Evolutionary conservation across 2,329 filamentous ascomycete genomes (phyloP), one percentile per base, ranked within the genome.

Genomic region (Sporothrix pseudoabietina): DNA sequence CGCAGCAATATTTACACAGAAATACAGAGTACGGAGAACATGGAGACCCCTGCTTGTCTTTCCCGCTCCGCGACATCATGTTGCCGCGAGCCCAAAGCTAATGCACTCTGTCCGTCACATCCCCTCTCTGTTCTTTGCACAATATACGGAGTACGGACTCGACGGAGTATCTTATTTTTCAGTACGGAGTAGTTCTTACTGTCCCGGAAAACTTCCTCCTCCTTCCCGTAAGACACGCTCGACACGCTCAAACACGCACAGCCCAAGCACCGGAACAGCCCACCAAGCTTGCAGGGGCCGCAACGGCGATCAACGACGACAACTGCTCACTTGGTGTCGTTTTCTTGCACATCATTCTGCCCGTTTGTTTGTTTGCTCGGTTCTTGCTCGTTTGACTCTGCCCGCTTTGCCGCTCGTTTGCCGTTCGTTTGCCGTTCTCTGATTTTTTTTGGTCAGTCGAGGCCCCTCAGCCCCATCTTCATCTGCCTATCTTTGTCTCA

Each of bases 291-390:
- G 39, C 61, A 65, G 39, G 39, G 63, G 41, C 32, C 26, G 26
- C 44, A 68, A 68, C 65, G 65, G 65, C 44, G 65, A 68, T 68
- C 65, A 35, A 44, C 65, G 7, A 7, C n/a, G n/a, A 47, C 14
- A 52, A 10, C 26, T 6, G 39, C 9, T 14, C 19, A 14, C n/a
- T 68, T n/a, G 6, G 61, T 44, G 19, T 52, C 9, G 10, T 22
- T 22, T 16, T 5, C 9, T 12, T 52, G 44, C 8, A 3, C 44
- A 52, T 52, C 65, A 19, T n/a, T 65, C n/a, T 30, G 30, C 57
- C 57, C 16, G 26, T 39, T 35, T 61, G 35, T 26, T 35, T n/a
- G 32, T 19, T 63, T 9, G 7, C 4, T 41, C 19, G n/a, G 14
- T 8, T 14, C 8, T 26, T 12, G 19, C 26, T 12, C 26, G n/a